A percentile compares a stretch with the other conserved stretches of the same genome.
Evolutionary conservation across 495 filamentous ascomycete genomes (phyloP).

Genomic region (Penicillium canescens): DNA sequence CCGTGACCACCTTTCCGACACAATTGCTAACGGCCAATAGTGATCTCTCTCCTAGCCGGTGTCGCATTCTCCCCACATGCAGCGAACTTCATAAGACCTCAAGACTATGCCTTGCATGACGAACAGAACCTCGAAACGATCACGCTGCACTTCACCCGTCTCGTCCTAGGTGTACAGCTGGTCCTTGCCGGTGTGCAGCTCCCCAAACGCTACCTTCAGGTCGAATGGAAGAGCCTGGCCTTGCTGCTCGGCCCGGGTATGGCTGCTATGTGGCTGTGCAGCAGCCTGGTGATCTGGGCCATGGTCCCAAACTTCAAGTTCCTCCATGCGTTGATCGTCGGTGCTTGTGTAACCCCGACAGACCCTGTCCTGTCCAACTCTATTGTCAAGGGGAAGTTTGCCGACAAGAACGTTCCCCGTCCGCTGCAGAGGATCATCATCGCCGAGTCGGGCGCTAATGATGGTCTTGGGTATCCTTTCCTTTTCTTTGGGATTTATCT

Average conservation of each 20-base stretch:
- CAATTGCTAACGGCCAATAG: slow-evolving; percentile 37
- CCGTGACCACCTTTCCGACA: neutral
- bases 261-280: slow-evolving; percentile 86
- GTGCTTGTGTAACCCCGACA: slow-evolving; percentile 85
- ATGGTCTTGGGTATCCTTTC: slow-evolving; percentile 92
- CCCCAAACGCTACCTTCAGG: slow-evolving; percentile 79
- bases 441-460: slow-evolving; percentile 89
- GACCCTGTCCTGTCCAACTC: slow-evolving; percentile 88
- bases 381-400: slow-evolving; percentile 93
- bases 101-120: slow-evolving; percentile 71
- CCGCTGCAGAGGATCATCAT: slow-evolving; percentile 83
- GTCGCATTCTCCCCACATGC: slow-evolving; percentile 76
- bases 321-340: slow-evolving; percentile 76
- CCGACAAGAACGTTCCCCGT: slow-evolving; percentile 84
- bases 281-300: slow-evolving; percentile 75
- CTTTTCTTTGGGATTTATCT: slow-evolving; percentile 83
- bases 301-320: slow-evolving; percentile 73
- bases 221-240: slow-evolving; percentile 77
- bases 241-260: slow-evolving; percentile 84
- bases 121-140: slow-evolving; percentile 58
- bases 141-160: slow-evolving; percentile 81
- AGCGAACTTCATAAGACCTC: slow-evolving; percentile 72
- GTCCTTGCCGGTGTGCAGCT: slow-evolving; percentile 89
- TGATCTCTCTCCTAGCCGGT: slow-evolving; percentile 81
- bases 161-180: slow-evolving; percentile 89